phyloP scores from a whole-genome alignment of 2,329 filamentous ascomycete species.

The Neofusicoccum laricinum region DNA sequence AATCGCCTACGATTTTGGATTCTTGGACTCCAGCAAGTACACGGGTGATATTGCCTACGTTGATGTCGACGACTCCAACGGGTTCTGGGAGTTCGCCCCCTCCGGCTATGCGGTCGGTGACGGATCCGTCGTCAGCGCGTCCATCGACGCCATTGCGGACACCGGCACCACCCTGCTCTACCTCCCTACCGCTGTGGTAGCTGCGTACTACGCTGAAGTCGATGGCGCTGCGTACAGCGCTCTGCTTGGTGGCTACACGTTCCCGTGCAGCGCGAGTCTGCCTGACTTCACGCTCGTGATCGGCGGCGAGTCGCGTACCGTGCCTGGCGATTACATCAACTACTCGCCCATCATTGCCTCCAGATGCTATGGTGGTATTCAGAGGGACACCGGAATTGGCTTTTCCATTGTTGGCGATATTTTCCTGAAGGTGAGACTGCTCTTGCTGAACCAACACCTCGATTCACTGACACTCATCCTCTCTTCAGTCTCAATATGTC shows the following conservation, averaged over 20 bases:
- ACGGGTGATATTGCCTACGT: slow-evolving; percentile 57
- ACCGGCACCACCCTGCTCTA: slow-evolving; percentile 68
- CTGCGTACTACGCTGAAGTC: slow-evolving; percentile 60
- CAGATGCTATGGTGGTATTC: slow-evolving; percentile 73
- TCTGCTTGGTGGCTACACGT: slow-evolving; percentile 53
- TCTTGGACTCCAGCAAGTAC: slow-evolving; percentile 58
- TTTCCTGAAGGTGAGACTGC: slow-evolving; percentile 62
- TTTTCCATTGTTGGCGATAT: slow-evolving; percentile 73
- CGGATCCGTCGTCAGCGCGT: slow-evolving; percentile 33
- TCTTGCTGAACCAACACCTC: no score
- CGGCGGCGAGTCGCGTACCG: slow-evolving; percentile 46
- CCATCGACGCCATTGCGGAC: slow-evolving; percentile 61
- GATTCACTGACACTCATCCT: no score
- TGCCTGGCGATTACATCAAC: slow-evolving; percentile 57
- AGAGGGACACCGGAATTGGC: slow-evolving; percentile 57
- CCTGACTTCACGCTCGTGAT: slow-evolving; percentile 56
- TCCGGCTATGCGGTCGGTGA: slow-evolving; percentile 56
- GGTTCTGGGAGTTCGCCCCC: slow-evolving; percentile 62
- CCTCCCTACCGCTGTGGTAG: slow-evolving; percentile 52
- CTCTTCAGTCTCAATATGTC: slow-evolving; percentile 55
- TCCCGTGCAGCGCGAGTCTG: slow-evolving; percentile 50
- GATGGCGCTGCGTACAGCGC: slow-evolving; percentile 48
- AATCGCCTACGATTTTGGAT: slow-evolving; percentile 56
- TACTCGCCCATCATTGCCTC: slow-evolving; percentile 45
- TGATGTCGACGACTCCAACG: slow-evolving; percentile 54